Evolutionary conservation across 768 basidiomycete species (phyloP).

Genomic region (Lactarius sp.): DNA sequence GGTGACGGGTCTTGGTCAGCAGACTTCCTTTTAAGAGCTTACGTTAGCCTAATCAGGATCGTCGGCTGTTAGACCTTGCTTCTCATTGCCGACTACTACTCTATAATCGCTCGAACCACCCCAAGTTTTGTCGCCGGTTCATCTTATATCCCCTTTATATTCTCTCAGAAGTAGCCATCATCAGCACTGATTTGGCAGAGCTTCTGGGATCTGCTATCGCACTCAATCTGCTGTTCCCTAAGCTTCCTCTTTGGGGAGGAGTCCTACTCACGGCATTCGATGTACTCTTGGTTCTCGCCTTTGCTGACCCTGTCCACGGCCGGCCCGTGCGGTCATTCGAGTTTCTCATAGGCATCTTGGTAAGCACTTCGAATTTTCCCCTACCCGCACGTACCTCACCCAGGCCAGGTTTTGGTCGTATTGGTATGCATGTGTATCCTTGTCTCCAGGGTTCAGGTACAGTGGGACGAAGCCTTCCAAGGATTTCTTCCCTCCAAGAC

Average conservation of each 20-base stretch:
- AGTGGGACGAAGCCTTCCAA: constrained; percentile 19
- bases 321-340: constrained; percentile 66
- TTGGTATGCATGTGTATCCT: constrained; percentile 27
- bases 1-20: not conserved
- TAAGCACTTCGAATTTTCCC: not conserved
- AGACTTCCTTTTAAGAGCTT: not conserved
- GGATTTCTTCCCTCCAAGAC: constrained; percentile 24
- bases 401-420: constrained; percentile 20
- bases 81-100: constrained; percentile 45
- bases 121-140: constrained; percentile 35
- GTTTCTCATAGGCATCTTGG: constrained; percentile 40
- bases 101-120: constrained; percentile 40
- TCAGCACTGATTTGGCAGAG: constrained; percentile 56
- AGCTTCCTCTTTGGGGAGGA: constrained; percentile 41
- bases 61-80: constrained; percentile 36
- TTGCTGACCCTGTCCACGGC: constrained; percentile 59
- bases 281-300: constrained; percentile 54
- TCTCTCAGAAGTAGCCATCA: constrained; percentile 51
- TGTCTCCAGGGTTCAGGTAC: constrained; percentile 21
- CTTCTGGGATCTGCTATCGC: constrained; percentile 58
- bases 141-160: constrained; percentile 45
- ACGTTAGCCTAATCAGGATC: not conserved
- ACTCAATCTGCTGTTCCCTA: constrained; percentile 47
- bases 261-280: constrained; percentile 47
- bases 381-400: not conserved